phyloP scores from a whole-genome alignment of 169 alveolate species.

The Plasmodium vivax region DNA sequence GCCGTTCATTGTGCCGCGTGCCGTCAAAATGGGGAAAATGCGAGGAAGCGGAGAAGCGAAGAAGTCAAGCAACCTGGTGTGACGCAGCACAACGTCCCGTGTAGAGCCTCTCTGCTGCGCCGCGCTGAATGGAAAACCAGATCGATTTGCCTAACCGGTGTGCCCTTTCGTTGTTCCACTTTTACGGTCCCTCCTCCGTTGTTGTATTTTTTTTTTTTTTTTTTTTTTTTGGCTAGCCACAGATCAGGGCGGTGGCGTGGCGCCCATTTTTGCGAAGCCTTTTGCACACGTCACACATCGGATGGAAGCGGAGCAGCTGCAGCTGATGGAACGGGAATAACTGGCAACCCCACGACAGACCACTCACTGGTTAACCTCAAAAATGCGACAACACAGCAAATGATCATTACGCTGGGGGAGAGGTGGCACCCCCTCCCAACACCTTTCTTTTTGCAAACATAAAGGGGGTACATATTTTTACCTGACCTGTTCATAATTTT shows the following conservation, averaged over 20 bases:
- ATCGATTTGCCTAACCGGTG: neutral
- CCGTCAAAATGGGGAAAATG: neutral
- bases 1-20: slow-evolving; percentile 5
- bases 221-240: neutral
- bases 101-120: neutral
- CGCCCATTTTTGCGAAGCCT: neutral
- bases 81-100: neutral
- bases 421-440: neutral
- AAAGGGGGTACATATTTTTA: neutral
- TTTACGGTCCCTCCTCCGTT: neutral
- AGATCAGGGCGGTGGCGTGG: neutral
- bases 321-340: neutral
- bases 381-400: neutral
- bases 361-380: neutral
- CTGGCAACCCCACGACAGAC: neutral
- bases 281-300: neutral
- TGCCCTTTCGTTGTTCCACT: neutral
- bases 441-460: neutral
- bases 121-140: neutral
- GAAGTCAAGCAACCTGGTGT: neutral
- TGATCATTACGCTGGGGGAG: neutral
- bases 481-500: slow-evolving; percentile 1
- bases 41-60: neutral
- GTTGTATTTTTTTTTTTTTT: neutral
- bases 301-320: neutral